A percentile compares a stretch with the other conserved stretches of the same genome.
phyloP scores from a whole-genome alignment of 192 early-diverging fungal species.

The Entrophospora sp. region DNA sequence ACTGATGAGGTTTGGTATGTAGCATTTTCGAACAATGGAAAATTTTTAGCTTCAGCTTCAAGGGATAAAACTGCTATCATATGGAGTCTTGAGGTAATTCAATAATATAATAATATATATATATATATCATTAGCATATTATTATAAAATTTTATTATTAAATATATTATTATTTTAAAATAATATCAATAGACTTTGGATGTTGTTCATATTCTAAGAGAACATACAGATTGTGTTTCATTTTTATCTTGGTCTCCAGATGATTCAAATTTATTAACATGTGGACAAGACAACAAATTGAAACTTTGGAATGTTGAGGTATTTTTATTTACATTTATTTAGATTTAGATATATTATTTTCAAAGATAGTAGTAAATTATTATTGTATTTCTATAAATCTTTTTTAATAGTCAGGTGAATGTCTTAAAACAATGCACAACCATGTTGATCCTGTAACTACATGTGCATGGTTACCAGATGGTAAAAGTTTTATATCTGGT shows the following conservation, averaged over 20 bases:
- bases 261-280: slow-evolving; percentile 62
- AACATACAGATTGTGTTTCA: slow-evolving; percentile 66
- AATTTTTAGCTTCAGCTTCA: slow-evolving; percentile 84
- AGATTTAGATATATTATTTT: neutral
- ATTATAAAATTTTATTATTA: no score
- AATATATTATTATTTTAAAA: no score
- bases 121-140: no score
- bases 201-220: slow-evolving; percentile 40
- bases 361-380: neutral
- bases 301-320: slow-evolving; percentile 75
- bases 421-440: slow-evolving; percentile 46
- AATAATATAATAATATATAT: neutral
- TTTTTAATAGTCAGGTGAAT: slow-evolving; percentile 47
- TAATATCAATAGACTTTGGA: slow-evolving; percentile 57
- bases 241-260: slow-evolving; percentile 92
- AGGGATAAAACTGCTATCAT: slow-evolving; percentile 81
- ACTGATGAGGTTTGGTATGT: slow-evolving; percentile 95
- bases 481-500: slow-evolving; percentile 76
- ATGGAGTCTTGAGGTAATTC: slow-evolving; percentile 64
- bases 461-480: slow-evolving; percentile 85
- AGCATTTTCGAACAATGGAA: slow-evolving; percentile 82
- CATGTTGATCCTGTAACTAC: slow-evolving; percentile 75
- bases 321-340: neutral
- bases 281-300: slow-evolving; percentile 71
- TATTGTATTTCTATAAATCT: neutral